phyloP scores from a whole-genome alignment of 2,329 filamentous ascomycete genomes.

The Lizonia empirigonia region DNA sequence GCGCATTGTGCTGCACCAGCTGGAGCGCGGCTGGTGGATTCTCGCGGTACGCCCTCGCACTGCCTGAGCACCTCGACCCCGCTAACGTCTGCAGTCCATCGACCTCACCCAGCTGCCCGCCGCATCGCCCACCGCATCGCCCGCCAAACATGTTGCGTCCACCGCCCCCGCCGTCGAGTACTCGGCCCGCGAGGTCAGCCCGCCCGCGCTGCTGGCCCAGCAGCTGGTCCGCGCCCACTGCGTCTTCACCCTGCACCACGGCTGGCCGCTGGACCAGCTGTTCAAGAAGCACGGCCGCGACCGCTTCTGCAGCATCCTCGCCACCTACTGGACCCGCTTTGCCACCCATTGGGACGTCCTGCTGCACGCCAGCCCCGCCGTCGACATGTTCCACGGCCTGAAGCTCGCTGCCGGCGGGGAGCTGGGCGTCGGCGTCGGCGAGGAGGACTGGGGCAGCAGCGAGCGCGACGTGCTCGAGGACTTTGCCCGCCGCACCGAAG shows the following conservation, averaged over 20 bases:
- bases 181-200: slow-evolving; percentile 88
- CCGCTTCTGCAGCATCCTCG: slow-evolving; percentile 73
- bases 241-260: slow-evolving; percentile 87
- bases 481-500: slow-evolving; percentile 78
- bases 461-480: slow-evolving; percentile 93
- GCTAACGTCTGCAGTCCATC: slow-evolving; percentile 64
- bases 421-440: slow-evolving; percentile 90
- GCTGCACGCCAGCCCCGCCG: slow-evolving; percentile 84
- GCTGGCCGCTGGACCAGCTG: slow-evolving; percentile 71
- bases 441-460: slow-evolving; percentile 92
- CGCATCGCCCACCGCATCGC: slow-evolving; percentile 36
- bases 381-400: slow-evolving; percentile 78
- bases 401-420: slow-evolving; percentile 91
- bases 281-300: slow-evolving; percentile 67
- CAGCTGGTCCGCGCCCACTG: slow-evolving; percentile 84
- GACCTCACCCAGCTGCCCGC: slow-evolving; percentile 77
- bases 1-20: slow-evolving; percentile 80
- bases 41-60: slow-evolving; percentile 81
- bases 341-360: slow-evolving; percentile 80
- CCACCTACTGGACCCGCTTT: slow-evolving; percentile 80
- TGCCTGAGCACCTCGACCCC: too few relatives aligned
- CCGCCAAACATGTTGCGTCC: slow-evolving; percentile 31
- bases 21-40: slow-evolving; percentile 95
- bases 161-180: slow-evolving; percentile 68
- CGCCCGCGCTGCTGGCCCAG: slow-evolving; percentile 74